Conservation (phyloP, 768 basidiomycete genomes). For the Boletales sp. region DNA sequence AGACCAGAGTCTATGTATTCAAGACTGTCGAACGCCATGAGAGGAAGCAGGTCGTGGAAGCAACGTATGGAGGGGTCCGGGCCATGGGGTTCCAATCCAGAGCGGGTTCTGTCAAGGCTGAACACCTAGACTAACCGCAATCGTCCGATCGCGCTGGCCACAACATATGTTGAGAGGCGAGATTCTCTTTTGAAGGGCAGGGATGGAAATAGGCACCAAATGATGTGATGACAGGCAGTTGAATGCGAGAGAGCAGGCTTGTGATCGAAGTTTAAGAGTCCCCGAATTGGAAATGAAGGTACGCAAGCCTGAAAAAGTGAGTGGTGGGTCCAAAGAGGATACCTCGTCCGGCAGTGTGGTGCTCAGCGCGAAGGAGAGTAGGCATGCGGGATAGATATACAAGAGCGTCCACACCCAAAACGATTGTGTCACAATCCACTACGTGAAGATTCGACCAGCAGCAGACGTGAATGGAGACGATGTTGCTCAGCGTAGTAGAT, state of each 20-base stretch:
- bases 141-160: background rate
- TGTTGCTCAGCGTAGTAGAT: background rate
- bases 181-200: background rate
- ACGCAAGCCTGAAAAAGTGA: background rate
- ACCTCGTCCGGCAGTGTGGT: background rate
- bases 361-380: background rate
- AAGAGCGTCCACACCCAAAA: conserved; percentile 1
- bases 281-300: background rate
- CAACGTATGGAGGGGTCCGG: background rate
- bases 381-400: conserved; percentile 1
- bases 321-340: background rate
- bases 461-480: background rate
- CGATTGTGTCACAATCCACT: background rate
- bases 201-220: background rate
- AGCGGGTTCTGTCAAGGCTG: background rate
- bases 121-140: background rate
- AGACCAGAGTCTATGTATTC: background rate
- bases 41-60: background rate
- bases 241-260: background rate
- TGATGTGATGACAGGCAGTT: background rate
- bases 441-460: conserved; percentile 2
- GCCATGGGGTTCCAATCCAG: background rate
- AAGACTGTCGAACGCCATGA: conserved; percentile 1
- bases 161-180: background rate
- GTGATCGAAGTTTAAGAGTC: background rate